These are phyloP conservation scores for Wickerhamomyces xylosicus DNA, from an alignment of 805 yeast genomes.

Conservation along the genomic window DNA sequence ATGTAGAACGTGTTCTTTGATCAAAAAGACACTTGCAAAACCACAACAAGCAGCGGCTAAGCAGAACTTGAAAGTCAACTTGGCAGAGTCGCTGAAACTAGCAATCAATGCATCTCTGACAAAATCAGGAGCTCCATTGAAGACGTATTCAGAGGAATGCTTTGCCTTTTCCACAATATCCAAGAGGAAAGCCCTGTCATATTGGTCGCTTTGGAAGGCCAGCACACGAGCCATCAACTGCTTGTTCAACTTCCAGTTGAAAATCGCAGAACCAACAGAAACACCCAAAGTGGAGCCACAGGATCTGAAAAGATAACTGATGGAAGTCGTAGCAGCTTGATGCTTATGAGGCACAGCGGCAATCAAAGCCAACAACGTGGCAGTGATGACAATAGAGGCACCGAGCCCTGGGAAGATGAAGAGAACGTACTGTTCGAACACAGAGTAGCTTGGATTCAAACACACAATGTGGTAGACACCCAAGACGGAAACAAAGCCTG, in stretches of 20 bases:
- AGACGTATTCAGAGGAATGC: slow-evolving; percentile 44
- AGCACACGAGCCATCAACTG: slow-evolving; percentile 23
- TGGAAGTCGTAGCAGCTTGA: slow-evolving; percentile 60
- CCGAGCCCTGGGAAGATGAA: slow-evolving; percentile 43
- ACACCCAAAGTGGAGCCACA: slow-evolving; percentile 61
- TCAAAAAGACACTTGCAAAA: slow-evolving; percentile 30
- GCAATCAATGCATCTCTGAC: slow-evolving; percentile 35
- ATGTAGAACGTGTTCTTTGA: slow-evolving; percentile 51
- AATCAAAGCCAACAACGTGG: slow-evolving; percentile 55
- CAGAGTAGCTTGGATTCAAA: slow-evolving; percentile 23
- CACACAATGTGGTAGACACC: slow-evolving; percentile 33
- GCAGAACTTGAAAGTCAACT: slow-evolving; percentile 41
- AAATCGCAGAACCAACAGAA: slow-evolving; percentile 53
- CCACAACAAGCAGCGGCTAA: slow-evolving; percentile 28
- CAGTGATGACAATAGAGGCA: slow-evolving; percentile 49
- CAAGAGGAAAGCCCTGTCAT: slow-evolving; percentile 27
- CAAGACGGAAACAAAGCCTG: slow-evolving; percentile 31
- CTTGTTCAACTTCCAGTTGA: slow-evolving; percentile 33
- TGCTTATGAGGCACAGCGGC: slow-evolving; percentile 60
- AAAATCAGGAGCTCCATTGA: slow-evolving; percentile 40
- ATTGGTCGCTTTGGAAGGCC: slow-evolving; percentile 23
- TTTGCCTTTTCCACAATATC: slow-evolving; percentile 41
- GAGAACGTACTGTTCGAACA: slow-evolving; percentile 33
- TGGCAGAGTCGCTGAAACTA: slow-evolving; percentile 43
- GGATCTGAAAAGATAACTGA: slow-evolving; percentile 56